Conservation (phyloP, 371 early-diverging fungal genomes). For the Syncephalastrum monosporum region DNA sequence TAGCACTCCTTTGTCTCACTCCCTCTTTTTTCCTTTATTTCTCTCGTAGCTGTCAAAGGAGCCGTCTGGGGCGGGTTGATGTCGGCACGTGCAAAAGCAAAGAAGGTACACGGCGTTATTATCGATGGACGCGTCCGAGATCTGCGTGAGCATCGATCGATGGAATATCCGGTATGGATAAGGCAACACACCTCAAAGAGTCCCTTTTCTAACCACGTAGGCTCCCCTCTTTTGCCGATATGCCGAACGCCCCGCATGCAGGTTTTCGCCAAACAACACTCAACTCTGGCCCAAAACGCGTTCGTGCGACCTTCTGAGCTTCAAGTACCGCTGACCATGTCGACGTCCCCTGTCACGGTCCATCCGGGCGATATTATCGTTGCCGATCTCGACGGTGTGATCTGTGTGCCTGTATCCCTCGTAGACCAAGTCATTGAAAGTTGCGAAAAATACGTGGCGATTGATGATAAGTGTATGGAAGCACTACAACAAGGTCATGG, state of each 20-base stretch:
- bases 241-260: constrained; percentile 10
- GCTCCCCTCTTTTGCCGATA: too few species aligned
- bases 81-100: constrained; percentile 68
- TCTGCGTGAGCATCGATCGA: constrained; percentile 62
- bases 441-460: constrained; percentile 52
- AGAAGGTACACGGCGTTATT: constrained; percentile 66
- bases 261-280: constrained; percentile 66
- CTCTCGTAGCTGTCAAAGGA: constrained; percentile 52
- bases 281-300: constrained; percentile 68
- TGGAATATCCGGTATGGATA: constrained; percentile 59
- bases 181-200: not conserved
- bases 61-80: constrained; percentile 86
- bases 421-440: constrained; percentile 55
- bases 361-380: constrained; percentile 74
- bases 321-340: constrained; percentile 61
- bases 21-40: not conserved
- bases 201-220: too few species aligned
- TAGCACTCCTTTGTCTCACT: not conserved
- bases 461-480: constrained; percentile 71
- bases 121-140: constrained; percentile 80
- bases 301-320: constrained; percentile 65
- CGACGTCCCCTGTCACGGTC: constrained; percentile 53
- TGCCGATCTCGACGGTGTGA: constrained; percentile 80
- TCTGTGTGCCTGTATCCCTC: constrained; percentile 59
- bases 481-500: constrained; percentile 62